Evolutionary conservation across 2,329 filamentous ascomycete genomes (phyloP), one percentile per base, ranked within the genome.

Genomic region (Trichoderma citrinoviride): DNA sequence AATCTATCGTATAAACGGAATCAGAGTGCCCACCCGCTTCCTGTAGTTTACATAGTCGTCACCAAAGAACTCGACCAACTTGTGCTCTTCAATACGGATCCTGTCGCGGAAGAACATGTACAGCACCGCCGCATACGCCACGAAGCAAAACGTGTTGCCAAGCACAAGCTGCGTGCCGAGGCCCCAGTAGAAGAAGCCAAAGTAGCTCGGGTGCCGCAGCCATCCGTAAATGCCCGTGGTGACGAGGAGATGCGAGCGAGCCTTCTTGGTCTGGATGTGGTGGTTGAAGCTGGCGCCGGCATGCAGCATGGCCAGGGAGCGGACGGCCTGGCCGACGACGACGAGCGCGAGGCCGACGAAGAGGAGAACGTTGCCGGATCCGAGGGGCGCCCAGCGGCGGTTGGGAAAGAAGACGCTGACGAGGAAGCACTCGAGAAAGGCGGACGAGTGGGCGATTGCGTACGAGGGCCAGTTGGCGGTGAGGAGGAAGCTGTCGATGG

Each of bases 111-210:
- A 99, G 76, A 99, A 99, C 66, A 80, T 83, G 92, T 92, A 97
- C 70, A 99, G 77, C 17, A 96, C 90, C 7, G 83, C 75, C 0
- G 86, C 78, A 79, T 96, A 98, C 2, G 78, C 90, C 7, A 88
- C 70, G 65, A 96, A 87, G 75, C 92, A 96, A 2, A 96, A 69
- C 8, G 85, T 78, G 77, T 99, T 99, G 19, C 94, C 94, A 68
- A 97, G 82, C 62, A 96, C 87, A 49, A 98, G 74, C 81, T 99
- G 95, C 14, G 93, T 97, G 5, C 95, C 95, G n/a, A 98, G 73
- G 0, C 91, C 92, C 94, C 94, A 99, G 88, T 93, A 98, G 78
- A 97, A 99, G 80, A 97, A 99, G 3, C 94, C 95, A 80, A 98
- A 97, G 78, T 99, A 99, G 66, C 90, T 90, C 14, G 95, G 95